Conservation (phyloP, 805 yeast species). For the Starmerella bombicola region DNA sequence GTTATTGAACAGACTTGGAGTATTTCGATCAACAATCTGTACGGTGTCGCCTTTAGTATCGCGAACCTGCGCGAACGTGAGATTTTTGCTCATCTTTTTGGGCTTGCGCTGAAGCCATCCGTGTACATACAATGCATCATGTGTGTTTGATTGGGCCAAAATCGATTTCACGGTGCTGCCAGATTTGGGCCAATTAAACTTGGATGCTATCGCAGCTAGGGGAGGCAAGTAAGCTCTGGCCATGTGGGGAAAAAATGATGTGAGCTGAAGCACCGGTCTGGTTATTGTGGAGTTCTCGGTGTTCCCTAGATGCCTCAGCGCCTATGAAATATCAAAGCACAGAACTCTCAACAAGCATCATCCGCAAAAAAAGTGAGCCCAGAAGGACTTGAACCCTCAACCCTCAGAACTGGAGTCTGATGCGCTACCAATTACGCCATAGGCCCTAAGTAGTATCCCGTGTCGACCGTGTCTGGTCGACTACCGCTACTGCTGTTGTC, state of each 20-base stretch:
- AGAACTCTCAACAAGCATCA: too few relatives aligned
- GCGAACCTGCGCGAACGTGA: slow-evolving; percentile 63
- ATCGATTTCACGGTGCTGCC: not conserved
- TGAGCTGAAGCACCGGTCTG: too few relatives aligned
- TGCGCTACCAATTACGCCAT: slow-evolving; percentile 20
- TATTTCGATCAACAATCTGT: slow-evolving; percentile 41
- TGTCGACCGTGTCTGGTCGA: not conserved
- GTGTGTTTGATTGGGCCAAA: not conserved
- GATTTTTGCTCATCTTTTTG: slow-evolving; percentile 46
- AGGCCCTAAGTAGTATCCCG: slow-evolving; percentile 9
- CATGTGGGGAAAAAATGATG: not conserved
- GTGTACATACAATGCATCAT: slow-evolving; percentile 36
- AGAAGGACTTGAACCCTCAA: slow-evolving; percentile 21
- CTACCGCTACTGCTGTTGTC: slow-evolving; percentile 5
- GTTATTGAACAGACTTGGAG: slow-evolving; percentile 33
- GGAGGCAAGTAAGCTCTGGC: not conserved
- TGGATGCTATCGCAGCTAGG: too few relatives aligned
- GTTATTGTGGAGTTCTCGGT: too few relatives aligned
- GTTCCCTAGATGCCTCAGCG: too few relatives aligned
- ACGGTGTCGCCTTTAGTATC: slow-evolving; percentile 56
- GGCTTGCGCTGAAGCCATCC: slow-evolving; percentile 83
- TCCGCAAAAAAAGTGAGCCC: slow-evolving; percentile 15
- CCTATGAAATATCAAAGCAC: too few relatives aligned
- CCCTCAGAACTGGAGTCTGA: slow-evolving; percentile 21
- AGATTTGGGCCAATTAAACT: too few relatives aligned